phyloP scores from a whole-genome alignment of 2,329 filamentous ascomycete species.

The Claviceps pusilla region DNA sequence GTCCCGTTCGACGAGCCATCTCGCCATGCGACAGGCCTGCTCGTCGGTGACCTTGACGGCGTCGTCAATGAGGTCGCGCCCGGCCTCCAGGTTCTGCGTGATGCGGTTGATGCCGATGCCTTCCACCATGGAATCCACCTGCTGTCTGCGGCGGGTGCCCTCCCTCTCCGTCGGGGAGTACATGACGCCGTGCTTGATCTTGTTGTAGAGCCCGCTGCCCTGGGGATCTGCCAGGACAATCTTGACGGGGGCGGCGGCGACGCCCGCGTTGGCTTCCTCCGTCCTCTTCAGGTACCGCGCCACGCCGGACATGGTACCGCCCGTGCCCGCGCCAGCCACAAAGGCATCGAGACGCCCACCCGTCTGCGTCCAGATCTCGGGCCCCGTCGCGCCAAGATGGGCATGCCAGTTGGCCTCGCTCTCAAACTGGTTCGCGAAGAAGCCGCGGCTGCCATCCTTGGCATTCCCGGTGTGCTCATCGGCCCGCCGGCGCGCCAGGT shows the following conservation, averaged over 20 bases:
- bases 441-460: slow-evolving; percentile 53
- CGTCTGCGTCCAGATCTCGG: slow-evolving; percentile 74
- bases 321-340: slow-evolving; percentile 84
- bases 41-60: slow-evolving; percentile 76
- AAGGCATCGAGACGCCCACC: slow-evolving; percentile 67
- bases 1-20: slow-evolving; percentile 89
- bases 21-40: slow-evolving; percentile 85
- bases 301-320: slow-evolving; percentile 82
- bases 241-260: slow-evolving; percentile 25
- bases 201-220: slow-evolving; percentile 85
- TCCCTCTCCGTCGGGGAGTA: slow-evolving; percentile 80
- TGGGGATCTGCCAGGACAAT: slow-evolving; percentile 86
- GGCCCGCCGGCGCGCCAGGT: slow-evolving; percentile 67
- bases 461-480: slow-evolving; percentile 50
- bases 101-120: slow-evolving; percentile 89
- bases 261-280: slow-evolving; percentile 31
- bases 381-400: slow-evolving; percentile 69
- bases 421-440: slow-evolving; percentile 96
- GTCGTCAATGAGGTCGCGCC: slow-evolving; percentile 74
- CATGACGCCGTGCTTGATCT: slow-evolving; percentile 87
- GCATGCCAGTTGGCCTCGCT: slow-evolving; percentile 76
- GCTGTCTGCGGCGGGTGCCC: slow-evolving; percentile 73
- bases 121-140: slow-evolving; percentile 93
- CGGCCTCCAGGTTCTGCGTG: slow-evolving; percentile 85
- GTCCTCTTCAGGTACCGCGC: slow-evolving; percentile 67